Base-by-base conservation (phyloP, 352 stramenopile genomes). In the Pythium dissotocum region DNA sequence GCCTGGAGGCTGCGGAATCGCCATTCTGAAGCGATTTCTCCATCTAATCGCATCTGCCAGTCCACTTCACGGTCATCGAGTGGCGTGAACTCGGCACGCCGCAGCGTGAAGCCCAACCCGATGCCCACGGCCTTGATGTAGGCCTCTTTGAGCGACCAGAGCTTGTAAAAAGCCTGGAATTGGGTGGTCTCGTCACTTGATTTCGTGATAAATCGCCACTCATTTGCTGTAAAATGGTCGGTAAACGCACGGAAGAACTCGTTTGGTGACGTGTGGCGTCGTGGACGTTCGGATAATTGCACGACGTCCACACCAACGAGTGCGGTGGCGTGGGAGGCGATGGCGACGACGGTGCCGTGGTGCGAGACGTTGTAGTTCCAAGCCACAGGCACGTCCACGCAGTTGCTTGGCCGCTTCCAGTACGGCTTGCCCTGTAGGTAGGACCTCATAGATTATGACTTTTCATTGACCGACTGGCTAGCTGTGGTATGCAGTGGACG, bases 351-450 rank as follows among this genome's bases (percentile, higher is more conserved):
- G 2, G 72, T 78, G 24, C 83, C 84, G 40, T 94, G 83, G 55
- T 94, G 86, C 6, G 86, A 94, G 28, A 91, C 84, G 49, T 93
- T 94, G 73, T 85, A 94, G 63, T 94, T 94, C 84, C 86, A 94
- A 1, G 10, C 8, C 24, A 2, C 14, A 24, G 18, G 32, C 21
- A 26, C 54, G 28, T 4, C 36, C 4, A 49, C n/a, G 30, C 0
- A 0, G 48, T 1, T 26, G 9, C 4, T 6, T 1, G 4, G 26
- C n/a, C 72, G 73, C 10, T 57, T 71, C 83, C 80, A 92, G 40
- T 76, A 92, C 13, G 84, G 84, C 66, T 94, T 94, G 52, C 77
- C 77, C 80, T 90, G 59, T 18, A n/a, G 35, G 9, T 40, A 40
- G 6, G 9, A 24, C 21, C 21, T 24, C 21, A 24, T 24, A 24